Evolutionary conservation across 805 yeast species (phyloP).

Genomic region (Metschnikowia cerradonensis): DNA sequence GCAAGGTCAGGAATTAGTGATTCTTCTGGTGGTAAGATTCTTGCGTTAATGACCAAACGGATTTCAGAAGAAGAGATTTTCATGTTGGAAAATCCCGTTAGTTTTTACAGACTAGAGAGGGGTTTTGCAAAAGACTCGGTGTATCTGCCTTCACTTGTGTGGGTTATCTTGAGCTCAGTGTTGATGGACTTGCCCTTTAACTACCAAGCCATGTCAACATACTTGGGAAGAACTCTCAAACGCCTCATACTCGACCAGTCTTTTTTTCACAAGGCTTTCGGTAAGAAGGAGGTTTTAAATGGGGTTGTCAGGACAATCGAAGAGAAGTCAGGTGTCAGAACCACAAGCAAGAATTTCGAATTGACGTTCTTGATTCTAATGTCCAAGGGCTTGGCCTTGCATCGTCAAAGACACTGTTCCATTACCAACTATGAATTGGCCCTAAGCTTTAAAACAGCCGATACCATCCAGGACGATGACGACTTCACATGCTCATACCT

Average conservation of each 20-base stretch:
- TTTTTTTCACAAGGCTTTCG: conserved; percentile 27
- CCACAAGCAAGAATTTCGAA: conserved; percentile 48
- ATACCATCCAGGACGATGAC: not conserved
- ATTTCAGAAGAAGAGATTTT: conserved; percentile 22
- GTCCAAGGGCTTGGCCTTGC: conserved; percentile 55
- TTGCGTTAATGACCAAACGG: conserved; percentile 24
- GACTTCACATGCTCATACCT: conserved; percentile 18
- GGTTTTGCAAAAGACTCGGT: conserved; percentile 46
- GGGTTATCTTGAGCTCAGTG: conserved; percentile 30
- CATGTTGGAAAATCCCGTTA: conserved; percentile 37
- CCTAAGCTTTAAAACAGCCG: not conserved
- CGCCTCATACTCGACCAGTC: conserved; percentile 23
- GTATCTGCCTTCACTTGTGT: conserved; percentile 46
- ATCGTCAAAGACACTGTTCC: conserved; percentile 52
- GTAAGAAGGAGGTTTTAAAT: conserved; percentile 37
- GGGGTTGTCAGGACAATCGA: conserved; percentile 44
- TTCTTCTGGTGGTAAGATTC: conserved; percentile 35
- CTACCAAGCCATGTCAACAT: conserved; percentile 15
- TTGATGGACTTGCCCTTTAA: conserved; percentile 11
- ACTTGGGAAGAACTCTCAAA: conserved; percentile 25
- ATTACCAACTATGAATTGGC: conserved; percentile 14
- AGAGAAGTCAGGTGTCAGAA: conserved; percentile 29
- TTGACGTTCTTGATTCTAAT: conserved; percentile 44
- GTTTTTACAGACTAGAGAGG: conserved; percentile 45
- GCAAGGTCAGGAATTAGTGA: conserved; percentile 62